Evolutionary conservation across 176 grass and related monocot genomes (phyloP), one percentile per base, ranked within the genome.

Genomic region (Alloteropsis semialata): DNA sequence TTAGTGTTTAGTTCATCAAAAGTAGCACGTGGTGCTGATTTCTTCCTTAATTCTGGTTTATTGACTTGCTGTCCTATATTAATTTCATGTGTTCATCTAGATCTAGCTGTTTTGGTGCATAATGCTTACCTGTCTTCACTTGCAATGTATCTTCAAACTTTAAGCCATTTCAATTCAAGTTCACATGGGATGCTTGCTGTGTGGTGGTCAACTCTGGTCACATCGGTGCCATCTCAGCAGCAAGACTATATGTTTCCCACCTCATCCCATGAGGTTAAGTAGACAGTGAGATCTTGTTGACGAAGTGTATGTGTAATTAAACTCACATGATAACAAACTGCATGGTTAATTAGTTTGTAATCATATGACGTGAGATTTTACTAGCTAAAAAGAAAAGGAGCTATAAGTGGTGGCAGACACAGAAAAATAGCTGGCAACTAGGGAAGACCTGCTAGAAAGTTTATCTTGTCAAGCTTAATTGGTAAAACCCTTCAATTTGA

Each of bases 101-200:
- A 81, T 82, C 72, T 64, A 74, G 46, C 80, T 39, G 45, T 24
- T 57, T n/a, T 41, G 37, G 46, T 65, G 17, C 25, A 49, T 72
- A 11, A 13, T 54, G 79, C 83, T 73, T 78, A 78, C 38, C 84
- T 90, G 88, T 76, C 33, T 67, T 83, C 34, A 67, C 57, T 86
- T 73, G 17, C 34, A 71, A 75, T 42, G 19, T 75, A 62, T 53
- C 33, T 77, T 87, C 34, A 30, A 38, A 59, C 48, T 36, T 53
- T 81, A 60, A 72, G 21, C 34, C 56, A 27, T 22, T 77, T 87
- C 36, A 78, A 74, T 88, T 79, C 66, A 73, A 49, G 69, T 28
- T 87, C 82, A 81, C 76, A 85, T 85, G 69, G 82, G 51, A 69
- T 89, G 82, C 62, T 85, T 46, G 21, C 27, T 76, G 14, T 25